Conservation (phyloP, 176 grass and related monocot genomes). For the Stipa capillata region DNA sequence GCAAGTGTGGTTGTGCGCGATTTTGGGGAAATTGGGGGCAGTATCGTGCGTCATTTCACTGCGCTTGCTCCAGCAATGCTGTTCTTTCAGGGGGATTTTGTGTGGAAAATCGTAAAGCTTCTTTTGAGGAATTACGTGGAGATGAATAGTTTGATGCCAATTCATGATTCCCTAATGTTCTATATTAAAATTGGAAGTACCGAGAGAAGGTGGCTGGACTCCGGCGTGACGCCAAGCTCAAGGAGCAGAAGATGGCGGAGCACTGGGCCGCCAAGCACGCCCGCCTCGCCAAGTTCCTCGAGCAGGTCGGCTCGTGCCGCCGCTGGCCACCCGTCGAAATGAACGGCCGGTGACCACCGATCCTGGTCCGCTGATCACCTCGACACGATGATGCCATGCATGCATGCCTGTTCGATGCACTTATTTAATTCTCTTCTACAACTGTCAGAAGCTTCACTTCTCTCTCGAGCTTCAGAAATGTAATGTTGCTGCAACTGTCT, state of each 20-base stretch:
- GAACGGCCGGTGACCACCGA: conserved; percentile 37
- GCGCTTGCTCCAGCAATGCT: no score
- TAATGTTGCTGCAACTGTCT: background rate
- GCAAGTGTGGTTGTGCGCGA: no score
- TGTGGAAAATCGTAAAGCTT: no score
- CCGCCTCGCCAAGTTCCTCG: conserved; percentile 62
- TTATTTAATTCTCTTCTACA: background rate
- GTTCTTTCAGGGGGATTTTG: no score
- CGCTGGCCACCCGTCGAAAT: conserved; percentile 42
- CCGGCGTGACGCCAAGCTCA: conserved; percentile 68
- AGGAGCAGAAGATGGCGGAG: conserved; percentile 92
- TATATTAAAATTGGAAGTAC: no score
- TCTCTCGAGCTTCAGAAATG: conserved; percentile 17
- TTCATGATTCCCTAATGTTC: no score
- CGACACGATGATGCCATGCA: background rate
- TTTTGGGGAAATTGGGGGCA: no score
- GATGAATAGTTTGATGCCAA: no score
- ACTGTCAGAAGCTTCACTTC: conserved; percentile 11
- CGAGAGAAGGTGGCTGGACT: conserved; percentile 64
- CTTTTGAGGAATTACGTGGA: no score
- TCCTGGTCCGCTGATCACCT: background rate
- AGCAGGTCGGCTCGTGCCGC: conserved; percentile 43
- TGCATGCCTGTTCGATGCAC: background rate
- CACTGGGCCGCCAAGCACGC: conserved; percentile 91
- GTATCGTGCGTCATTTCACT: no score